Conservation (phyloP, 352 stramenopile genomes). For the Pythium vanterpoolii region DNA sequence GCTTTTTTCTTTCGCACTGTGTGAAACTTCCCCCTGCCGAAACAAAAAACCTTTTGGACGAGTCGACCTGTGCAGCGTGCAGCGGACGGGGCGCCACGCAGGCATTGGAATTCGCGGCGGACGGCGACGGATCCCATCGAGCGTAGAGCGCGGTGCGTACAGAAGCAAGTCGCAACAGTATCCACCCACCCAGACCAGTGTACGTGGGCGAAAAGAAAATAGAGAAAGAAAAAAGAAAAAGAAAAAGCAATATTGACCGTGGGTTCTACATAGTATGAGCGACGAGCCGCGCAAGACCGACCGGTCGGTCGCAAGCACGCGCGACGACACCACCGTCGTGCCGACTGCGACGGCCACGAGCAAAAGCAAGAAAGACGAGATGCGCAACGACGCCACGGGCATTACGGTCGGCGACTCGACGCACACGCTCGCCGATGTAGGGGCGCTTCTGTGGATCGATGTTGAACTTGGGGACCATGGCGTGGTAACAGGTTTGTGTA, state of each 20-base stretch:
- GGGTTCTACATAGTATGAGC: slow-evolving; percentile 9
- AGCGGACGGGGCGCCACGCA: background rate
- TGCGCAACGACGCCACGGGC: slow-evolving; percentile 82
- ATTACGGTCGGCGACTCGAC: slow-evolving; percentile 81
- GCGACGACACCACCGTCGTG: slow-evolving; percentile 6
- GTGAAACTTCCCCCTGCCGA: slow-evolving; percentile 8
- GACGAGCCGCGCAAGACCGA: slow-evolving; percentile 21
- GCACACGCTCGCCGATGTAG: slow-evolving; percentile 78
- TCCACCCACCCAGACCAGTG: too few species aligned
- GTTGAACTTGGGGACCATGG: slow-evolving; percentile 15
- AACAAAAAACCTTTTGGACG: background rate
- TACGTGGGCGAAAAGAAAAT: too few species aligned
- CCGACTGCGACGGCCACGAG: slow-evolving; percentile 42
- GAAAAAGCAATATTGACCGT: background rate
- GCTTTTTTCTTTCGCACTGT: slow-evolving; percentile 14
- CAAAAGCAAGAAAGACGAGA: slow-evolving; percentile 71
- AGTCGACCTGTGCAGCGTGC: background rate
- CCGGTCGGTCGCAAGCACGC: slow-evolving; percentile 18
- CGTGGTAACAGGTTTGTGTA: background rate
- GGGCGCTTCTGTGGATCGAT: too few species aligned
- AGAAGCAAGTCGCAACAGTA: too few species aligned
- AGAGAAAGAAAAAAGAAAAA: too few species aligned
- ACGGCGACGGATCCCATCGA: too few species aligned
- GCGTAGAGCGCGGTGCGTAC: too few species aligned
- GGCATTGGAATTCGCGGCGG: too few species aligned